phyloP scores from a whole-genome alignment of 1,284 basidiomycete genomes.

The Ganoderma sinense region DNA sequence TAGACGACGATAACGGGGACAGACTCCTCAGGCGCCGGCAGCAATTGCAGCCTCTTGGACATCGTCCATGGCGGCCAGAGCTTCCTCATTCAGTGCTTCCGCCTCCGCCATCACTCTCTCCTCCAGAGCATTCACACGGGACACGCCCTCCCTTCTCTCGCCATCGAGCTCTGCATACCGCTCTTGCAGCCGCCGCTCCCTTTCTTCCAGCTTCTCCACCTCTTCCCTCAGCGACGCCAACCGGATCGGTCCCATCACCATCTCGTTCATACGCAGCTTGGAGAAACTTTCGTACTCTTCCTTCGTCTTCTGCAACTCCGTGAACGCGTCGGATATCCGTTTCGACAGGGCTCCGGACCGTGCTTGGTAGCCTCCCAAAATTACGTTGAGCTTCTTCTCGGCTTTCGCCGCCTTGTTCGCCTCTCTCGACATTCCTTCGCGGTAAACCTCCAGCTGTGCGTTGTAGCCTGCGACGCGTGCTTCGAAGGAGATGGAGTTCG shows the following conservation, averaged over 20 bases:
- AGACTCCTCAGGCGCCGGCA: not conserved
- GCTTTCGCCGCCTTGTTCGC: constrained; percentile 84
- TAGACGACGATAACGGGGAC: not conserved
- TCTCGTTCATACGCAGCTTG: constrained; percentile 76
- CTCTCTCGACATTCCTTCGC: constrained; percentile 84
- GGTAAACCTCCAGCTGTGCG: constrained; percentile 66
- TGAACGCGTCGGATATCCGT: constrained; percentile 73
- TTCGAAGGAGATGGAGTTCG: constrained; percentile 59
- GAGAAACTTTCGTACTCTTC: constrained; percentile 83
- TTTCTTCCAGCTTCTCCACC: constrained; percentile 78
- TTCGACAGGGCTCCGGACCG: constrained; percentile 77
- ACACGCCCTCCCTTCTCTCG: constrained; percentile 73
- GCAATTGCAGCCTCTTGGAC: constrained; percentile 30
- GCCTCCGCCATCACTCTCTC: constrained; percentile 84
- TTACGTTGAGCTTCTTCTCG: constrained; percentile 92
- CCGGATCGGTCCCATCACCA: constrained; percentile 76
- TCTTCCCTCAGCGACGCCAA: constrained; percentile 83
- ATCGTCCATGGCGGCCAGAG: constrained; percentile 66
- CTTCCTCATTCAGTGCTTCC: constrained; percentile 81
- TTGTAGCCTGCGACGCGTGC: constrained; percentile 73
- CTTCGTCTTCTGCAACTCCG: constrained; percentile 71
- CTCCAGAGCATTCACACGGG: constrained; percentile 69
- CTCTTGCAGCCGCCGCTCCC: constrained; percentile 81
- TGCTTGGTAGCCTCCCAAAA: constrained; percentile 90
- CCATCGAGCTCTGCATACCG: constrained; percentile 84